Evolutionary conservation across 2,329 filamentous ascomycete species (phyloP), one percentile per base, ranked within the genome.

Genomic region (Trichoderma sp.): DNA sequence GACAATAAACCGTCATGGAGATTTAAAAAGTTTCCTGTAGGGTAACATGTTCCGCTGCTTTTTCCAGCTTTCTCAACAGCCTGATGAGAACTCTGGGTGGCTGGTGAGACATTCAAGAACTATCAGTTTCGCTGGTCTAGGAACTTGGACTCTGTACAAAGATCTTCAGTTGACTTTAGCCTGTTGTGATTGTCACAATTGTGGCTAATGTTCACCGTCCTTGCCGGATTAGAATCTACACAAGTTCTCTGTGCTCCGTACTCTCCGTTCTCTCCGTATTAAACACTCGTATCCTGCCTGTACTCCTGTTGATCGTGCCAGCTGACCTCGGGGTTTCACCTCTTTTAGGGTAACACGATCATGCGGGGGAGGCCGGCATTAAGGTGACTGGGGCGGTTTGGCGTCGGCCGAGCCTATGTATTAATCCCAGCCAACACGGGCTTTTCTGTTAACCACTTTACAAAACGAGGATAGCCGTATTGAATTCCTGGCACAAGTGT

Each of bases 331-430:
- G 36, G 1, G 18, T n/a, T 43, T 30, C 18, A 1, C 64, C 14
- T 43, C 7, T 58, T 24, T 24, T 18, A 6, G 53, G 56, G 66
- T 6, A 28, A 47, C 39, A 34, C 36, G 36, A 69, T 24, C 39
- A 18, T 58, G 65, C 53, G 65, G 65, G 65, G 34, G 26, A 60
- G 14, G 28, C 32, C 56, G 66, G 66, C 56, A 61, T 69, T 47
- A 69, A 26, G 56, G 5, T 47, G 36, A 18, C 39, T n/a, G 18
- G 51, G 64, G 58, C 18, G 26, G 34, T 24, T 24, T 39, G 12
- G 26, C n/a, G 36, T 69, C 56, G 57, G 66, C 56, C 56, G 56
- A 60, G 53, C n/a, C 56, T 14, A 28, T n/a, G 43, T 43, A 30
- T 28, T 58, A 18, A 58, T 26, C 65, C 32, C 32, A 57, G 32